Conservation (phyloP, 306 rosid genomes). For the Sicyos baderoa region DNA sequence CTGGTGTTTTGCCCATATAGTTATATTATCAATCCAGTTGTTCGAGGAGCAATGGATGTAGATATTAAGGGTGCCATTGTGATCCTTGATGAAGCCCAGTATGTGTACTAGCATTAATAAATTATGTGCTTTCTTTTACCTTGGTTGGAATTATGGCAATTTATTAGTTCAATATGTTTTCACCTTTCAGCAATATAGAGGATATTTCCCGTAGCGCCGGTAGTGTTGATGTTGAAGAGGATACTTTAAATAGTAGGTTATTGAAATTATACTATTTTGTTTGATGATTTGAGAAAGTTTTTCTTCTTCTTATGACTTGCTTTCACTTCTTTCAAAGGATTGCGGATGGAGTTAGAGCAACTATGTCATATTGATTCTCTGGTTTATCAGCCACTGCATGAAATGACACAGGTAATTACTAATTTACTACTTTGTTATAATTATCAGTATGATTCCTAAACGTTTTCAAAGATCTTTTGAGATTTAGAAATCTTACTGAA, state of each 20-base stretch:
- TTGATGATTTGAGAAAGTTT: slow-evolving; percentile 16
- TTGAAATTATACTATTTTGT: slow-evolving; percentile 16
- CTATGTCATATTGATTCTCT: slow-evolving; percentile 46
- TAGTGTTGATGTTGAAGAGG: slow-evolving; percentile 77
- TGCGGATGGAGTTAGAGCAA: slow-evolving; percentile 65
- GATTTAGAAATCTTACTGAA: slow-evolving; percentile 21
- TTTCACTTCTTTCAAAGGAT: slow-evolving; percentile 38
- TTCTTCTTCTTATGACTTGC: slow-evolving; percentile 16
- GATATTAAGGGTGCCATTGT: slow-evolving; percentile 77
- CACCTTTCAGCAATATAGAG: slow-evolving; percentile 78
- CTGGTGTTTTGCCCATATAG: slow-evolving; percentile 88
- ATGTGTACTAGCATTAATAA: slow-evolving; percentile 24
- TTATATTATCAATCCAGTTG: slow-evolving; percentile 81
- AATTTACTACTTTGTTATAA: slow-evolving; percentile 1
- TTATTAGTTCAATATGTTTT: slow-evolving; percentile 2
- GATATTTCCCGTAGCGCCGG: slow-evolving; percentile 92
- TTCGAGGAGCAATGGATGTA: slow-evolving; percentile 88
- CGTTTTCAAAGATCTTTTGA: slow-evolving; percentile 17
- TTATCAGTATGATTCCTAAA: slow-evolving; percentile 17
- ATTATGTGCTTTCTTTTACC: slow-evolving; percentile 1
- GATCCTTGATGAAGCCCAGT: slow-evolving; percentile 92
- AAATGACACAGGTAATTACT: slow-evolving; percentile 64
- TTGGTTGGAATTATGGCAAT: slow-evolving; percentile 12
- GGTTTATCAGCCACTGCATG: slow-evolving; percentile 72
- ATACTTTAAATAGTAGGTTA: slow-evolving; percentile 64